These are phyloP conservation scores for Ogataea zsoltii DNA, from an alignment of 805 yeast species.

Conservation along the genomic window DNA sequence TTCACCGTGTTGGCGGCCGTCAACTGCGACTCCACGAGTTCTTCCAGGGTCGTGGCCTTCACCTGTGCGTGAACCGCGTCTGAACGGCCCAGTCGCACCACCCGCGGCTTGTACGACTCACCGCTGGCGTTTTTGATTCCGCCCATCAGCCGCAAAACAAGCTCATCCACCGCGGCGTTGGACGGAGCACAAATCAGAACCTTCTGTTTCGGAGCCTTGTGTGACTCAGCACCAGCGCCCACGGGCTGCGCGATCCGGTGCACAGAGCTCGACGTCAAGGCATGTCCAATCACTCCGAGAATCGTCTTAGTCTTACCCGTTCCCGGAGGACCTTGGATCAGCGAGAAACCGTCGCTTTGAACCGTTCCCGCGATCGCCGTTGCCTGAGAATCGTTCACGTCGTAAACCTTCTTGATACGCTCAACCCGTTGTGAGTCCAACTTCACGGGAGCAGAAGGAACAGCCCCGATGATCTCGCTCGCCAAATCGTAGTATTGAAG, in stretches of 20 bases:
- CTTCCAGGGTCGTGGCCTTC: constrained; percentile 81
- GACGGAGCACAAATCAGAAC: constrained; percentile 95
- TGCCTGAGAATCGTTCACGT: constrained; percentile 88
- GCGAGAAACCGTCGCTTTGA: constrained; percentile 69
- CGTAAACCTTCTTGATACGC: constrained; percentile 47
- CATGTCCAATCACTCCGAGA: constrained; percentile 83
- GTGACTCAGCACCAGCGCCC: constrained; percentile 1
- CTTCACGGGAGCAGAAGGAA: constrained; percentile 48
- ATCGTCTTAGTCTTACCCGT: constrained; percentile 98
- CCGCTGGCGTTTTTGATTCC: constrained; percentile 69
- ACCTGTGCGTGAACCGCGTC: constrained; percentile 87
- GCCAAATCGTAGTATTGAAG: constrained; percentile 77
- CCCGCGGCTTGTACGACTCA: constrained; percentile 52
- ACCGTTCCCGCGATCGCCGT: constrained; percentile 78
- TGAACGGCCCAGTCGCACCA: constrained; percentile 86
- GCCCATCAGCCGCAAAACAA: constrained; percentile 74
- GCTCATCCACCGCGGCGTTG: constrained; percentile 97
- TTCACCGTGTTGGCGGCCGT: constrained; percentile 36
- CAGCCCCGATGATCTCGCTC: constrained; percentile 65
- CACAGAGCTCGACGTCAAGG: constrained; percentile 42
- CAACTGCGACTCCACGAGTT: constrained; percentile 67
- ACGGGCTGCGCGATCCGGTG: constrained; percentile 15
- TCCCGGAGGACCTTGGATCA: constrained; percentile 99
- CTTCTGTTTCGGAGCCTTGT: constrained; percentile 41
- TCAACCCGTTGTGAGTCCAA: constrained; percentile 41